Evolutionary conservation across 1,284 basidiomycete genomes (phyloP).

Genomic region (Ustilago xerochloae): DNA sequence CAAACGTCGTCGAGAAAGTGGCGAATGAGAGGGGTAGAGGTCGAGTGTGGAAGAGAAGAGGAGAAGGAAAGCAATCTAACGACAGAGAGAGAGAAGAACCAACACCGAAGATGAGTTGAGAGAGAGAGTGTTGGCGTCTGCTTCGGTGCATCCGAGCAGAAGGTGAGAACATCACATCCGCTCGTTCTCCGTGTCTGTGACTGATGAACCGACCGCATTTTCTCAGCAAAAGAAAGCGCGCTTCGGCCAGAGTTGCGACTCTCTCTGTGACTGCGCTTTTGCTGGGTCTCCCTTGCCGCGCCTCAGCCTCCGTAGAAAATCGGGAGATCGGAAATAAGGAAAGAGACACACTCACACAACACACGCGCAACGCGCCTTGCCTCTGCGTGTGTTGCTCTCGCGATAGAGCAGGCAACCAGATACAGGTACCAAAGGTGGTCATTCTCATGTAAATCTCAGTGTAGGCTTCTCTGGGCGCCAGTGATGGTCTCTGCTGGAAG

Average conservation of each 20-base stretch:
- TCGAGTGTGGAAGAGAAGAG: neutral
- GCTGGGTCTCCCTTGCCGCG: neutral
- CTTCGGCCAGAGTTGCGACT: neutral
- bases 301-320: neutral
- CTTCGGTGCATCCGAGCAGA: no score
- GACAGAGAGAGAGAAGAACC: conserved; percentile 1
- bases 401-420: no score
- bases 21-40: neutral
- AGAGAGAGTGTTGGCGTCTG: neutral
- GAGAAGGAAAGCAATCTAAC: neutral
- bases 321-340: neutral
- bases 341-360: no score
- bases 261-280: neutral
- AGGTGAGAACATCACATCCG: no score
- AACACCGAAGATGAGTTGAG: neutral
- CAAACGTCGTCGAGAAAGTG: no score
- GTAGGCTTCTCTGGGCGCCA: no score
- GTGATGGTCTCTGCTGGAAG: no score
- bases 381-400: neutral
- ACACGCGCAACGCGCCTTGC: neutral
- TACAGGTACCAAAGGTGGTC: no score
- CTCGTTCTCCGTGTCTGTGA: no score
- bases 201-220: neutral
- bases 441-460: no score
- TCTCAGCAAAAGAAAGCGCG: neutral